Evolutionary conservation across 495 filamentous ascomycete species (phyloP).

Genomic region (Aspergillus steynii): DNA sequence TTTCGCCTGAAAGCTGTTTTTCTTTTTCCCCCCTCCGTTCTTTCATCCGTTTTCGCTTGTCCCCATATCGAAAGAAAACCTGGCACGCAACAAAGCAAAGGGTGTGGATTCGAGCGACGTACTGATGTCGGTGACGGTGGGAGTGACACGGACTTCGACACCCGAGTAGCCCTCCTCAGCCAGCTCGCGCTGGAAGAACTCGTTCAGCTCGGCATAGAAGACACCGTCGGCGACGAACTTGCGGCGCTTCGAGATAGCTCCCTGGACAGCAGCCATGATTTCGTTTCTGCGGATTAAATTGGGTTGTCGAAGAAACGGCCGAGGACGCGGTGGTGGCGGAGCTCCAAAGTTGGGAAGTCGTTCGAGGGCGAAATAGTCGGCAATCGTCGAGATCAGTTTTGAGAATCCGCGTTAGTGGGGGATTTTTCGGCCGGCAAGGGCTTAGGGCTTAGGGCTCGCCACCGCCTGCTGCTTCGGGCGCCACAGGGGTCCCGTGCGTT

Average conservation of each 20-base stretch:
- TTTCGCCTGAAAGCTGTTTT: slow-evolving; percentile 13
- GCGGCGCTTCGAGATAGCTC: slow-evolving; percentile 90
- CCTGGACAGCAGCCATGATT: slow-evolving; percentile 69
- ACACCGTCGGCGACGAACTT: slow-evolving; percentile 99
- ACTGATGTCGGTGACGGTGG: slow-evolving; percentile 99
- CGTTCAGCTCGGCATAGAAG: slow-evolving; percentile 99
- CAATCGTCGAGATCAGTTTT: slow-evolving; percentile 31
- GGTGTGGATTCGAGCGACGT: slow-evolving; percentile 34
- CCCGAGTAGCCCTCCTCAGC: slow-evolving; percentile 99
- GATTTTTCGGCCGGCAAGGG: slow-evolving; percentile 42
- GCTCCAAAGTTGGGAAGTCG: slow-evolving; percentile 28
- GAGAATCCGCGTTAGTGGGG: slow-evolving; percentile 44
- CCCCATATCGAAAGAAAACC: slow-evolving; percentile 7
- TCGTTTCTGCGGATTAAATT: slow-evolving; percentile 40
- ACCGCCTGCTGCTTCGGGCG: background rate
- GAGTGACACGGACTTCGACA: slow-evolving; percentile 99
- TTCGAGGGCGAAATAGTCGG: slow-evolving; percentile 35
- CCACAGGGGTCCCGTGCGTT: background rate
- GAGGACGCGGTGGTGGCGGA: slow-evolving; percentile 27
- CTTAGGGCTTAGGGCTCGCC: slow-evolving; percentile 16
- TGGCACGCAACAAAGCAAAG: slow-evolving; percentile 16
- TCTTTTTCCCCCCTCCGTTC: slow-evolving; percentile 1
- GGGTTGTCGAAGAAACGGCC: slow-evolving; percentile 41
- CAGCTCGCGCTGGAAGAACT: slow-evolving; percentile 99
- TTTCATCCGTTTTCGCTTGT: background rate